Conservation (phyloP, 2,329 filamentous ascomycete genomes). For the Ceratocystis destructans region DNA sequence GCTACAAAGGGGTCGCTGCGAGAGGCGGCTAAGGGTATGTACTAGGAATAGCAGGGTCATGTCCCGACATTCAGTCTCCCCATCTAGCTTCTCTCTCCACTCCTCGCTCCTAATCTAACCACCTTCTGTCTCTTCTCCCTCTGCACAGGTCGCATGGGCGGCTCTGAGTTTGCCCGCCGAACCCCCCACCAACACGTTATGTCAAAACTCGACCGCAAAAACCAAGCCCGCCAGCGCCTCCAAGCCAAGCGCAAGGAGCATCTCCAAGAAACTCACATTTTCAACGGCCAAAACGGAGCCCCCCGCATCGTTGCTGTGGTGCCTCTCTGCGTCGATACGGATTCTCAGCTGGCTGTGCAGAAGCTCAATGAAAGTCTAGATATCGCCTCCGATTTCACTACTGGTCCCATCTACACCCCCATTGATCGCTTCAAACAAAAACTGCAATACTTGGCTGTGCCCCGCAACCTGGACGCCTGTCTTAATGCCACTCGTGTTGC, state of each 20-base stretch:
- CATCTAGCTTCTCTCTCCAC: background rate
- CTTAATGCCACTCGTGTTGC: constrained; percentile 78
- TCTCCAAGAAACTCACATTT: constrained; percentile 63
- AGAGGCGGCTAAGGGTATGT: constrained; percentile 64
- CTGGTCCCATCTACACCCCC: constrained; percentile 46
- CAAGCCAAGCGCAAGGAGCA: constrained; percentile 72
- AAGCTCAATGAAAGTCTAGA: constrained; percentile 69
- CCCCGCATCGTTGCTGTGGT: constrained; percentile 80
- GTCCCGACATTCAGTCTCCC: constrained; percentile 19
- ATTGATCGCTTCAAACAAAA: constrained; percentile 93
- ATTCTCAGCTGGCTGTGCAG: constrained; percentile 52
- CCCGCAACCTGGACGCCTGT: constrained; percentile 59
- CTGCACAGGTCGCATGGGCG: constrained; percentile 54
- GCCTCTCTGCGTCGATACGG: constrained; percentile 62
- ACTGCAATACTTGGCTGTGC: constrained; percentile 66
- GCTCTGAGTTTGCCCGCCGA: constrained; percentile 59
- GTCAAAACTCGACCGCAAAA: constrained; percentile 90
- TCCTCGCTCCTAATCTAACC: background rate
- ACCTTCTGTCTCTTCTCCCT: constrained; percentile 1
- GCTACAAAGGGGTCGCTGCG: constrained; percentile 77
- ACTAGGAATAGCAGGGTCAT: no score
- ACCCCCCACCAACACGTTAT: constrained; percentile 93
- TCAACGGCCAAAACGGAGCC: constrained; percentile 73
- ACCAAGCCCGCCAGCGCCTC: constrained; percentile 85
- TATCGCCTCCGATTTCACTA: constrained; percentile 50